Percentiles rank a stretch among this genome's conserved stretches.
Conservation (phyloP, 2,329 filamentous ascomycete species). For the Thielaviopsis cerberus region DNA sequence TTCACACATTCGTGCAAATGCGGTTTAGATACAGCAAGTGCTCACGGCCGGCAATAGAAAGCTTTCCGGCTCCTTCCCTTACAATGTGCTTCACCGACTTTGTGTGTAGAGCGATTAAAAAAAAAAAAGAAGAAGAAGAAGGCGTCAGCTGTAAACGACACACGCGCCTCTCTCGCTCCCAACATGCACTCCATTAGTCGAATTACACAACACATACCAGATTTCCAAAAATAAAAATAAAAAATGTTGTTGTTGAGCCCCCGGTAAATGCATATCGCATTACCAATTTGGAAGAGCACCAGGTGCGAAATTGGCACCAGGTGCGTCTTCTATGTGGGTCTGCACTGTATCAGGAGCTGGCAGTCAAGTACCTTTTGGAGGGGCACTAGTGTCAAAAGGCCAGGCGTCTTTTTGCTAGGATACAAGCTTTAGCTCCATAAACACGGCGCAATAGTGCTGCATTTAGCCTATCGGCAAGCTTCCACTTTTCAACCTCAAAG, state of each 20-base stretch:
- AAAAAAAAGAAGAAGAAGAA: neutral
- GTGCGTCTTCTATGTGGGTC: neutral
- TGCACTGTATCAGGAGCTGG: neutral
- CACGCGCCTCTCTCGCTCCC: neutral
- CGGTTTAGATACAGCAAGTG: too few species aligned
- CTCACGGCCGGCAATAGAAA: too few species aligned
- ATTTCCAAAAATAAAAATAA: too few species aligned
- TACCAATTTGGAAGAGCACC: neutral
- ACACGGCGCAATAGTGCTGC: neutral
- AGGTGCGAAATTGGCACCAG: neutral
- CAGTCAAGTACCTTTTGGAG: conserved; percentile 6
- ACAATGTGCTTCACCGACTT: too few species aligned
- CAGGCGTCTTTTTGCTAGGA: neutral
- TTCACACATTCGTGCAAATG: too few species aligned
- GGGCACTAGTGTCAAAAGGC: neutral
- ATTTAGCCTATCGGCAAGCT: neutral
- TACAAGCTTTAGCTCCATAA: neutral
- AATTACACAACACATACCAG: too few species aligned
- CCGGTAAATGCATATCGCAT: neutral
- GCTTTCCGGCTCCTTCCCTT: too few species aligned
- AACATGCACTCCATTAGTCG: too few species aligned
- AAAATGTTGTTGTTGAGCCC: too few species aligned
- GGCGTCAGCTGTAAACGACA: neutral
- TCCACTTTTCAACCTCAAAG: neutral
- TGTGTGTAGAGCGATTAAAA: too few species aligned